These are phyloP conservation scores for Lipomyces anomalus DNA, from an alignment of 805 yeast genomes.

Conservation along the genomic window DNA sequence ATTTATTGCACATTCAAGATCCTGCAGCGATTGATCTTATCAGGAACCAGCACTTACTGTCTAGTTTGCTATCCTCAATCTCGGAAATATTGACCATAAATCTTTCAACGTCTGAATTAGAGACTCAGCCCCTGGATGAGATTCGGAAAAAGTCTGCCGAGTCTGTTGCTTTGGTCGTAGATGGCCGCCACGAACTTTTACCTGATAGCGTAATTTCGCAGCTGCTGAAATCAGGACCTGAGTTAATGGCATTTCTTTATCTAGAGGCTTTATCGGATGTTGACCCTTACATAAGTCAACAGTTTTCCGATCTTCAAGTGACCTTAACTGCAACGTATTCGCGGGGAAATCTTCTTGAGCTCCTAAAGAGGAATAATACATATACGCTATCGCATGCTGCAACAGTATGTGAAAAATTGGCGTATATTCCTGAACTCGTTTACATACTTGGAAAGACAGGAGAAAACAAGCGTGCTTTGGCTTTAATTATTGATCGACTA, in stretches of 20 bases:
- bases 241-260: conserved; percentile 57
- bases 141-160: conserved; percentile 40
- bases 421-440: conserved; percentile 65
- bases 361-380: conserved; percentile 49
- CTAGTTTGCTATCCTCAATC: conserved; percentile 17
- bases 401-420: conserved; percentile 50
- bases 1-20: conserved; percentile 54
- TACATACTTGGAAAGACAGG: conserved; percentile 79
- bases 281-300: conserved; percentile 51
- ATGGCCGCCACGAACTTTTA: conserved; percentile 57
- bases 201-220: conserved; percentile 48
- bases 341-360: conserved; percentile 49
- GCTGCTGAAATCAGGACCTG: conserved; percentile 19
- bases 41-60: conserved; percentile 50
- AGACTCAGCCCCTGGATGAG: conserved; percentile 38
- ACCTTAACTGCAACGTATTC: conserved; percentile 60
- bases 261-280: conserved; percentile 51
- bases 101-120: conserved; percentile 38
- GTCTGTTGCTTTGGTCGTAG: conserved; percentile 51
- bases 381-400: conserved; percentile 60
- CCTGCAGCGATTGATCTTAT: conserved; percentile 51
- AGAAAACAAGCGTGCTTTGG: conserved; percentile 66
- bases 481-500: conserved; percentile 67
- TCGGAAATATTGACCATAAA: conserved; percentile 35
- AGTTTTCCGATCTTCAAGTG: conserved; percentile 64